These are phyloP conservation scores for Pisolithus marmoratus DNA, from an alignment of 768 basidiomycete genomes.

Conservation along the genomic window DNA sequence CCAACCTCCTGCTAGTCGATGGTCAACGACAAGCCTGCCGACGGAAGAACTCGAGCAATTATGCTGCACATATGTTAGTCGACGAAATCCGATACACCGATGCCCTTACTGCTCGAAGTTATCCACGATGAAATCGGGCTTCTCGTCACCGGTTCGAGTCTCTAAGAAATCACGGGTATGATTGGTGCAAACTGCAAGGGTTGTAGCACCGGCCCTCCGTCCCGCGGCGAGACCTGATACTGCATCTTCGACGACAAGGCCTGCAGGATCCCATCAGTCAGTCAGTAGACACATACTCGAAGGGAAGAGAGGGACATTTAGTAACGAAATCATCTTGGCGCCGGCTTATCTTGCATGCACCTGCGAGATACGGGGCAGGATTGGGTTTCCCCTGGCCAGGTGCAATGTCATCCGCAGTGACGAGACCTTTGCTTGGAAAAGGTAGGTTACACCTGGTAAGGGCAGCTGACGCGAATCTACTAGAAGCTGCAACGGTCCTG, in stretches of 20 bases:
- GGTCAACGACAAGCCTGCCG: not conserved
- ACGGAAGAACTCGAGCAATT: not conserved
- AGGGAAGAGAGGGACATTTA: slow-evolving; percentile 40
- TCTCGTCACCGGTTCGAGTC: slow-evolving; percentile 37
- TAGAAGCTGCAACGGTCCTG: slow-evolving; percentile 50
- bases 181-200: slow-evolving; percentile 82
- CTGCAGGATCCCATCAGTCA: slow-evolving; percentile 30
- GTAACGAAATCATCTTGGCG: slow-evolving; percentile 45
- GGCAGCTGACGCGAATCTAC: slow-evolving; percentile 62
- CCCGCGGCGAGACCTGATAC: slow-evolving; percentile 77
- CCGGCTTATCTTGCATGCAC: slow-evolving; percentile 43
- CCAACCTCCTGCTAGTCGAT: too few relatives aligned
- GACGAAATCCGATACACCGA: not conserved
- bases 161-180: slow-evolving; percentile 52
- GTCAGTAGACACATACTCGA: not conserved
- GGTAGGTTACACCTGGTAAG: slow-evolving; percentile 59
- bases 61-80: not conserved
- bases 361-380: slow-evolving; percentile 81
- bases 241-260: slow-evolving; percentile 87
- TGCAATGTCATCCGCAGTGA: slow-evolving; percentile 64
- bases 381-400: slow-evolving; percentile 70
- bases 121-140: slow-evolving; percentile 53
- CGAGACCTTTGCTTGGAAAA: slow-evolving; percentile 50
- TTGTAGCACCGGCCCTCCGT: slow-evolving; percentile 66
- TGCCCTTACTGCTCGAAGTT: slow-evolving; percentile 59